Base-by-base conservation (phyloP, 768 basidiomycete species). In the Boletellus ananas region DNA sequence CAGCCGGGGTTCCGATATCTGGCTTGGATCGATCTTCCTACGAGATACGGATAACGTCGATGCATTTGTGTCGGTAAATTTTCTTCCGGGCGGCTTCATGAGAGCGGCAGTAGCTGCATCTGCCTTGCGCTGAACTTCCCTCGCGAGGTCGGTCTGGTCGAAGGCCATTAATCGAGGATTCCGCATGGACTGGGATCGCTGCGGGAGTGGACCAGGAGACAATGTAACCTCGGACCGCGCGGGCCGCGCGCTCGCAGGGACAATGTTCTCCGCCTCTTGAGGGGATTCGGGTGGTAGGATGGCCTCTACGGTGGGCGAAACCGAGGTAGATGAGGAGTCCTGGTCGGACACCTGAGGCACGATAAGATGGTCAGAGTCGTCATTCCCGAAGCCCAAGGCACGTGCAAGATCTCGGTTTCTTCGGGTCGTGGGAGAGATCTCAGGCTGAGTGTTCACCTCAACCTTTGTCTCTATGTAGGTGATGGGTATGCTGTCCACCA, bases 391-490 rank as follows among this genome's bases (percentile, higher is more conserved):
- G 14, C 66, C 66, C 36, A 92, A 70, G 16, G 82, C 84, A 49
- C 84, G 83, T 2, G 88, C 85, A n/a, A 92, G 75, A 60, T 87
- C 85, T 56, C 85, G 74, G 55, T 85, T 84, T 46, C 83, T 77
- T 49, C 82, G 81, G 37, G 81, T 77, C 33, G 76, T 79, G 23
- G 73, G 80, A 11, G 75, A 80, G 40, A 47, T 73, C 70, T 58
- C 68, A 49, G 48, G 71, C 66, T 34, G 69, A 59, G 35, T 63
- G 58, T 47, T 48, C 34, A 45, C 51, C 48, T 57, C 61, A 34
- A 64, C 47, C 39, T 58, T 65, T 31, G 45, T 69, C 23, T 71
- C 68, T 37, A 58, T 60, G 14, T 47, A 45, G 60, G 64, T 40
- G 63, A 71, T 12, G 74, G 65, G 76, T 54, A 89, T 79, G 54